A percentile compares a stretch with the other conserved stretches of the same genome.
phyloP scores from a whole-genome alignment of 768 basidiomycete genomes.

The Imleria badia region DNA sequence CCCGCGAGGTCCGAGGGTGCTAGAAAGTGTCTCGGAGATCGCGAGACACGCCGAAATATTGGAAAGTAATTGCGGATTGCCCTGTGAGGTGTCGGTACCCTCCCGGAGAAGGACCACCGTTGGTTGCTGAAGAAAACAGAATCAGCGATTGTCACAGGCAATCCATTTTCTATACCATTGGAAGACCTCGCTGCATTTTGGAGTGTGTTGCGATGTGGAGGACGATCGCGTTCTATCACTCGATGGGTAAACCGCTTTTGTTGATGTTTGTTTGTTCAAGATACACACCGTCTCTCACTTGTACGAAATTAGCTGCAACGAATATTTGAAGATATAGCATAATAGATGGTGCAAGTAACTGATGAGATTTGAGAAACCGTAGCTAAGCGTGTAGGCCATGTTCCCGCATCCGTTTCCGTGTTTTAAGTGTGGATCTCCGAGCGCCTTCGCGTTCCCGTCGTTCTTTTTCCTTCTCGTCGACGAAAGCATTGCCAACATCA shows the following conservation, averaged over 20 bases:
- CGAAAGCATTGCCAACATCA: conserved; percentile 71
- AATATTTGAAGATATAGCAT: background rate
- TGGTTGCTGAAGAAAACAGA: conserved; percentile 68
- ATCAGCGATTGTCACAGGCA: conserved; percentile 12
- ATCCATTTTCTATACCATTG: conserved; percentile 54
- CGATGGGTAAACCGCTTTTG: background rate
- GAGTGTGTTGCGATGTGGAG: conserved; percentile 8
- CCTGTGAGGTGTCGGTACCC: conserved; percentile 95
- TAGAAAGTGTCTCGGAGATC: conserved; percentile 86
- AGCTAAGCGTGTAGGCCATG: conserved; percentile 9
- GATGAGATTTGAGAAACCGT: background rate
- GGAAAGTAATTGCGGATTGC: conserved; percentile 86
- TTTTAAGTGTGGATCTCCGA: conserved; percentile 41
- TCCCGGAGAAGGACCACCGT: conserved; percentile 95
- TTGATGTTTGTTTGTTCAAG: conserved; percentile 24
- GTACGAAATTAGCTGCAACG: background rate
- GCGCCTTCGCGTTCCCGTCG: conserved; percentile 50
- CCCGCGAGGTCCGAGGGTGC: conserved; percentile 94
- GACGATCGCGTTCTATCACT: conserved; percentile 7
- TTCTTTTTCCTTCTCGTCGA: conserved; percentile 54
- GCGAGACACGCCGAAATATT: conserved; percentile 98
- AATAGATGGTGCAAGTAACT: background rate
- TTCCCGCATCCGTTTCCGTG: conserved; percentile 29
- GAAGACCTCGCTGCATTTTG: conserved; percentile 84
- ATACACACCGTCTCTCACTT: background rate